phyloP scores from a whole-genome alignment of 2,329 filamentous ascomycete species.

The Elsinoe australis region DNA sequence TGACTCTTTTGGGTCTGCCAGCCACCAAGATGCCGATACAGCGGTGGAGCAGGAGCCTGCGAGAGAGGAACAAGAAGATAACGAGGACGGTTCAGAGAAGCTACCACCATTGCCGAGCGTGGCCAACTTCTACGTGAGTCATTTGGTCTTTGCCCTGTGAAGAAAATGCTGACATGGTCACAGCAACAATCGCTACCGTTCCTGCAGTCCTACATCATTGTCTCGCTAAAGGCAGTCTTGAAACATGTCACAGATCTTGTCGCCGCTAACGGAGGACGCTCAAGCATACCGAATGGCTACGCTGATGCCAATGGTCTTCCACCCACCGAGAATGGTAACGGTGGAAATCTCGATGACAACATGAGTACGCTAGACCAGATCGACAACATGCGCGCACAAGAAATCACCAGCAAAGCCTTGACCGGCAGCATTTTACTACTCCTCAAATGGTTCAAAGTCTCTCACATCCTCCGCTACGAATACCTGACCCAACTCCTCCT shows the following conservation, averaged over 20 bases:
- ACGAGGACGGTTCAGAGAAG: slow-evolving; percentile 15
- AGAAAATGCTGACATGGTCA: slow-evolving; percentile 27
- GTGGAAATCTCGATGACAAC: slow-evolving; percentile 24
- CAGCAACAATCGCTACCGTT: slow-evolving; percentile 71
- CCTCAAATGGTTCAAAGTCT: slow-evolving; percentile 93
- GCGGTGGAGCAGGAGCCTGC: slow-evolving; percentile 31
- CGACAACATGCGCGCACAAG: slow-evolving; percentile 70
- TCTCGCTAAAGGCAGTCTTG: slow-evolving; percentile 80
- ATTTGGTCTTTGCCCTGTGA: not conserved
- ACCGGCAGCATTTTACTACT: slow-evolving; percentile 83
- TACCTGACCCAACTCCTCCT: slow-evolving; percentile 88
- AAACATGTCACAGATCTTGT: slow-evolving; percentile 82
- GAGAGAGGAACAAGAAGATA: slow-evolving; percentile 12
- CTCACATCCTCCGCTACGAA: slow-evolving; percentile 90
- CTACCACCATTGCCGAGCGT: slow-evolving; percentile 44
- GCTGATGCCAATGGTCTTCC: slow-evolving; percentile 19
- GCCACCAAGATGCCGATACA: slow-evolving; percentile 28
- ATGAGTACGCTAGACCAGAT: slow-evolving; percentile 57
- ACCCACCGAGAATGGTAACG: slow-evolving; percentile 33
- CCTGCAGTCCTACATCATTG: slow-evolving; percentile 86
- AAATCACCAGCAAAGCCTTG: slow-evolving; percentile 85
- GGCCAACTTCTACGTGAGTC: slow-evolving; percentile 75
- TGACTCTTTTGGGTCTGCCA: not conserved
- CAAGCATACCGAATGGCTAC: slow-evolving; percentile 13
- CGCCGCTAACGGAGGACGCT: slow-evolving; percentile 28